Evolutionary conservation across 495 filamentous ascomycete genomes (phyloP).

Genomic region (Filosporella fistucella): DNA sequence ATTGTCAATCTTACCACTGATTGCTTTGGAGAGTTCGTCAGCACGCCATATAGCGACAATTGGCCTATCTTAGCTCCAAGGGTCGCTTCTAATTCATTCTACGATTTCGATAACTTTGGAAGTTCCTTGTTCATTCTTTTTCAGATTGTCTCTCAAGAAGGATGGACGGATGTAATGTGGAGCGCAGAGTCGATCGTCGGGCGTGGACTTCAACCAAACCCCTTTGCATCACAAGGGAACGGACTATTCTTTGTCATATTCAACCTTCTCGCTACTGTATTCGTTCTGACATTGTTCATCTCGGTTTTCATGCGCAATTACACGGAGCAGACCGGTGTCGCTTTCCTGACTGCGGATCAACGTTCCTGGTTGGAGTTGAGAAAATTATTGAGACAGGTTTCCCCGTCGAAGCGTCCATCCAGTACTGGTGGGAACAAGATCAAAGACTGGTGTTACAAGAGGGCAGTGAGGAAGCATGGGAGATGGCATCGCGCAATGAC

Average conservation of each 20-base stretch:
- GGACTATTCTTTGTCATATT: constrained; percentile 93
- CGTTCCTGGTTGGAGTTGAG: constrained; percentile 94
- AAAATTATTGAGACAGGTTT: constrained; percentile 89
- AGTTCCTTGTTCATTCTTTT: constrained; percentile 93
- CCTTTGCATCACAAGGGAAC: constrained; percentile 70
- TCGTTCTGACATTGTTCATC: constrained; percentile 96
- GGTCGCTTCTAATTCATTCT: constrained; percentile 73
- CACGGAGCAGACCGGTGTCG: constrained; percentile 97
- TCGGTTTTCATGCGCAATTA: constrained; percentile 99
- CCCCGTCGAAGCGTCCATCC: constrained; percentile 82
- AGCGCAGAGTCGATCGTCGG: constrained; percentile 79
- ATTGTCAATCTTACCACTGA: constrained; percentile 54
- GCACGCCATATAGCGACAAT: constrained; percentile 60
- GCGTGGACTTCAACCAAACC: constrained; percentile 60
- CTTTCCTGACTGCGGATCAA: constrained; percentile 93
- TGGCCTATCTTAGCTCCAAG: constrained; percentile 85
- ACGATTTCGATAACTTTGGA: constrained; percentile 92
- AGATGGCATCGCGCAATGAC: constrained; percentile 87
- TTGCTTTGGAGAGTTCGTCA: constrained; percentile 79
- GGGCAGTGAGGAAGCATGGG: constrained; percentile 90
- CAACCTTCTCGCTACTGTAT: constrained; percentile 95
- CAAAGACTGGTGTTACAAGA: constrained; percentile 91
- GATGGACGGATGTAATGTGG: constrained; percentile 90
- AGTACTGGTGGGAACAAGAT: constrained; percentile 70
- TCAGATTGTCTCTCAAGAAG: constrained; percentile 98